A percentile compares a stretch with the other conserved stretches of the same genome.
Conservation (phyloP, 2,329 filamentous ascomycete genomes). For the Fusarium annulatum region DNA sequence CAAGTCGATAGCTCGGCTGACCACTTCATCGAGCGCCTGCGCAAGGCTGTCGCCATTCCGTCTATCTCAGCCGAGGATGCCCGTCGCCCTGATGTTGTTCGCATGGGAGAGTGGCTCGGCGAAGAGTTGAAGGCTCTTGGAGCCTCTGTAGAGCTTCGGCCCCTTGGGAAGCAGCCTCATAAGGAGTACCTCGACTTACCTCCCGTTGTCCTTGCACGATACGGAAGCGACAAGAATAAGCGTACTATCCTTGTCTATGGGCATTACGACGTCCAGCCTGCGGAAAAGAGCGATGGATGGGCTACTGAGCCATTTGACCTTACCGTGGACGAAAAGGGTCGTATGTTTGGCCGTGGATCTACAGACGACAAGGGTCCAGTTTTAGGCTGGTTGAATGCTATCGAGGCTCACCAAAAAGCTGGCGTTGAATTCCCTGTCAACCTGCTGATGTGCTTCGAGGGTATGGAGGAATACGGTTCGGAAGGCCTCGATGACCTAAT, state of each 20-base stretch:
- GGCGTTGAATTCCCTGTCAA: slow-evolving; percentile 96
- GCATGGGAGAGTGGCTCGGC: slow-evolving; percentile 94
- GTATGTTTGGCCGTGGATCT: slow-evolving; percentile 95
- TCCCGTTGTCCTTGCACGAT: slow-evolving; percentile 90
- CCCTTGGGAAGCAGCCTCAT: slow-evolving; percentile 90
- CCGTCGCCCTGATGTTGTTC: slow-evolving; percentile 89
- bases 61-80: slow-evolving; percentile 94
- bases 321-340: slow-evolving; percentile 86
- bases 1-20: slow-evolving; percentile 85
- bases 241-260: slow-evolving; percentile 96
- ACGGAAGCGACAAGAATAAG: slow-evolving; percentile 92
- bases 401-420: slow-evolving; percentile 96
- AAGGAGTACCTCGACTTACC: slow-evolving; percentile 92
- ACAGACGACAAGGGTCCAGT: slow-evolving; percentile 99
- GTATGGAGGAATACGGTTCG: slow-evolving; percentile 99
- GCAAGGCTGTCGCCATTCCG: slow-evolving; percentile 93
- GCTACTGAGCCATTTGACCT: slow-evolving; percentile 93
- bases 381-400: slow-evolving; percentile 96
- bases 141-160: slow-evolving; percentile 86
- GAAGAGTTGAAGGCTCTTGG: slow-evolving; percentile 85
- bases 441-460: slow-evolving; percentile 98
- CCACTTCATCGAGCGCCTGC: slow-evolving; percentile 88
- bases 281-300: slow-evolving; percentile 94
- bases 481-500: slow-evolving; percentile 97
- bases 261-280: slow-evolving; percentile 98